Conservation (phyloP, 495 filamentous ascomycete species). For the Aspergillus haitiensis region DNA sequence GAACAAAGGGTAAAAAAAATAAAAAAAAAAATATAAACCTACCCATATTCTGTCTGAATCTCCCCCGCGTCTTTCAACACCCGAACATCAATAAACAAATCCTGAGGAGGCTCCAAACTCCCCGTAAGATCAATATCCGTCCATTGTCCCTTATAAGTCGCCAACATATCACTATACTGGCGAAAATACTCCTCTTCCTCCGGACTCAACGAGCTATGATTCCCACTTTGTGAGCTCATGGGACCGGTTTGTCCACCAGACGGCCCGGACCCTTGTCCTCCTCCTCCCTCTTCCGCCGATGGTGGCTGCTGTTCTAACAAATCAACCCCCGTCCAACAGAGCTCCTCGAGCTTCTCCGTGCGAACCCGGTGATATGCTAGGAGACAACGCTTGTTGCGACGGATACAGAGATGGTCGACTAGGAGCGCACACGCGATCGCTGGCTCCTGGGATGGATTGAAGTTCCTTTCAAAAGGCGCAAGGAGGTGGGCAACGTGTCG, state of each 20-base stretch:
- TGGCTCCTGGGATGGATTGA: constrained; percentile 82
- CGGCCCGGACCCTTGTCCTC: neutral
- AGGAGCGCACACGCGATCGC: constrained; percentile 84
- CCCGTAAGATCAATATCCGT: constrained; percentile 97
- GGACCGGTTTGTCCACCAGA: neutral
- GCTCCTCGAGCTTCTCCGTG: constrained; percentile 87
- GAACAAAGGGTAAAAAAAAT: neutral
- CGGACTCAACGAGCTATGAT: constrained; percentile 81
- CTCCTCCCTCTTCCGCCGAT: constrained; percentile 20
- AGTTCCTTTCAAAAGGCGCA: constrained; percentile 76
- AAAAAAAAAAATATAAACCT: constrained; percentile 33
- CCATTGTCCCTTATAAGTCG: constrained; percentile 98
- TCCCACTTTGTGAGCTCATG: constrained; percentile 41
- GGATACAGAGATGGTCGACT: constrained; percentile 92
- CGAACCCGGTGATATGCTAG: constrained; percentile 91
- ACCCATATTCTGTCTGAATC: constrained; percentile 99
- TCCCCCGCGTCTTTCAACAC: constrained; percentile 97
- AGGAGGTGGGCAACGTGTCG: constrained; percentile 81
- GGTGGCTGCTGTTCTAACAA: constrained; percentile 63
- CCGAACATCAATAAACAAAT: constrained; percentile 96
- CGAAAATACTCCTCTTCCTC: constrained; percentile 97
- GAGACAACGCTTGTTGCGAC: constrained; percentile 93
- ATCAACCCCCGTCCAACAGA: constrained; percentile 89
- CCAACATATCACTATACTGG: constrained; percentile 86
- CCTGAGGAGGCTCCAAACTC: constrained; percentile 87